phyloP scores from a whole-genome alignment of 768 basidiomycete species.

The Clitopilus passeckerianus region DNA sequence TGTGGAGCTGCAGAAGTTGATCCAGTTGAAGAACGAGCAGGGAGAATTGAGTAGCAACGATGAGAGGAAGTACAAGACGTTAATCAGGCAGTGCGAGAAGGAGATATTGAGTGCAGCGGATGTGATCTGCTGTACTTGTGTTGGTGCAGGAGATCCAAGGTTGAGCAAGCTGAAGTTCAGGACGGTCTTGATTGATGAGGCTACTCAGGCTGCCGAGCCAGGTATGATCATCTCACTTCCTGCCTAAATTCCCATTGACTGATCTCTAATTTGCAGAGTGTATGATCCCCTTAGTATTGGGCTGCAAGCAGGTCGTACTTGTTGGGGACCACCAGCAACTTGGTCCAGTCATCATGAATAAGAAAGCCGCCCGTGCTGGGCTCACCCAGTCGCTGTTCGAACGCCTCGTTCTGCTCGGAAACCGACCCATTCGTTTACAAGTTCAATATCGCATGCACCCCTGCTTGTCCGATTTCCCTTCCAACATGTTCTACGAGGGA shows the following conservation, averaged over 20 bases:
- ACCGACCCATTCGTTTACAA: slow-evolving; percentile 96
- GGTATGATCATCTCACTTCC: slow-evolving; percentile 42
- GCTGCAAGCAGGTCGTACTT: slow-evolving; percentile 97
- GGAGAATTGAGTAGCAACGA: slow-evolving; percentile 96
- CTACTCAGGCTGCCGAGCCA: slow-evolving; percentile 96
- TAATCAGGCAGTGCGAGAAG: slow-evolving; percentile 94
- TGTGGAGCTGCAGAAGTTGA: slow-evolving; percentile 95
- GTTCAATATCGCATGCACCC: slow-evolving; percentile 99
- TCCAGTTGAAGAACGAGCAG: slow-evolving; percentile 95
- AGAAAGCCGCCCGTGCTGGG: slow-evolving; percentile 99
- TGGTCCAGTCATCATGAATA: slow-evolving; percentile 99
- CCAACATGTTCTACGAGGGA: slow-evolving; percentile 99
- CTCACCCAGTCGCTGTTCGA: slow-evolving; percentile 98
- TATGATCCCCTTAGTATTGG: slow-evolving; percentile 98
- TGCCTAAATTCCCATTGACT: slow-evolving; percentile 8
- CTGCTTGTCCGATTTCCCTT: slow-evolving; percentile 97
- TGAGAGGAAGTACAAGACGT: slow-evolving; percentile 95
- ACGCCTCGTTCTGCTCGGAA: slow-evolving; percentile 90
- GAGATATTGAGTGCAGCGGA: slow-evolving; percentile 94
- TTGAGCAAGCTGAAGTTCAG: slow-evolving; percentile 97
- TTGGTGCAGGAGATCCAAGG: slow-evolving; percentile 95
- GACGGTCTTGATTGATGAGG: slow-evolving; percentile 97
- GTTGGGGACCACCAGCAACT: slow-evolving; percentile 97
- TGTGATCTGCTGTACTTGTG: slow-evolving; percentile 98
- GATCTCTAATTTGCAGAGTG: slow-evolving; percentile 58